Base-by-base conservation (phyloP, 495 filamentous ascomycete genomes). In the Hypoxylon intermedium region DNA sequence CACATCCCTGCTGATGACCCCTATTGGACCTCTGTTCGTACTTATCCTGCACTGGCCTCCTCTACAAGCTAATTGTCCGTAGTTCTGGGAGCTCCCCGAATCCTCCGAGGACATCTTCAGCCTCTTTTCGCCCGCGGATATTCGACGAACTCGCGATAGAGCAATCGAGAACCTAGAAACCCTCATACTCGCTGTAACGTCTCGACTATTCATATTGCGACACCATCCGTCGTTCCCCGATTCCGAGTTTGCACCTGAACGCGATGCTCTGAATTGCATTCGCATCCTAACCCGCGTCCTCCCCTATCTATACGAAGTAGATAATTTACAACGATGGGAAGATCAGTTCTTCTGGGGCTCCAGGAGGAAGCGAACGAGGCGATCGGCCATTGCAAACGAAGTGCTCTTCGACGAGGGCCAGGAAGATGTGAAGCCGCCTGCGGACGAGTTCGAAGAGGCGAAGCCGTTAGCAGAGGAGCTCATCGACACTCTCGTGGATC, bases 21-120 rank as follows among this genome's bases (percentile, higher is more conserved):
- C 9, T 98, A 96, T 79, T 99, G 94, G 94, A 84, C 91, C 50
- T 90, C 91, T 65, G 92, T 95, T 74, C 69, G 87, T 79, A 46
- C 13, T 66, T 31, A 13, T 49, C 47, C 41, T 4, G 13, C n/a
- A 37, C n/a, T 37, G 15, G 5, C n/a, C 13, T 46, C 36, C 30
- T 20, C 9, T 31, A 19, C 42, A 41, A 31, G 37, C 48, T 62
- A 11, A 57, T 49, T 20, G n/a, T 23, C 43, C 41, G 9, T 66
- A 97, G 92, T 99, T 97, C 78, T 97, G 93, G 92, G 91, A 97
- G 75, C 88, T 99, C 18, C 94, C 95, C 60, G 95, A 98, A 75
- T 92, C 92, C 11, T 83, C 90, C 30, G 94, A 98, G 60, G 94
- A 99, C 77, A 87, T 98, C 67, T 98, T 98, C 79, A 95, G 91